A percentile compares a stretch with the other conserved stretches of the same genome.
Evolutionary conservation across 2,329 filamentous ascomycete genomes (phyloP).

Genomic region (Penicillium frequentans): DNA sequence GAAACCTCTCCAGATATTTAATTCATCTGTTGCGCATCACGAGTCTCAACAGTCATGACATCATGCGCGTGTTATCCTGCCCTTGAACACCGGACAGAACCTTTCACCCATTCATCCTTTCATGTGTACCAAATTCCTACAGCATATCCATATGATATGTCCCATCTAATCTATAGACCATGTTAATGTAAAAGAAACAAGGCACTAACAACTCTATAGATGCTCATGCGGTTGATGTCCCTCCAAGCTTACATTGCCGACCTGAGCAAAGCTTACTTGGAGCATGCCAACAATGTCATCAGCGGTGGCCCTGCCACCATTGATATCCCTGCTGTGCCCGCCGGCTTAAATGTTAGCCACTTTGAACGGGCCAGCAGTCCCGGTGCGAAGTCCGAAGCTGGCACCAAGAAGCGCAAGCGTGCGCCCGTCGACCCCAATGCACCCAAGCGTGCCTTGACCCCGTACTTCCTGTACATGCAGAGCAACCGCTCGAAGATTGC

Average conservation of each 20-base stretch:
- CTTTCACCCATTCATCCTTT: background rate
- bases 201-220: constrained; percentile 51
- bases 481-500: constrained; percentile 81
- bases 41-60: background rate
- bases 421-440: constrained; percentile 85
- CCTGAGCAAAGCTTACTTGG: constrained; percentile 79
- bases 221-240: constrained; percentile 73
- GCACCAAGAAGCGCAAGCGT: constrained; percentile 89
- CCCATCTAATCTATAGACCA: background rate
- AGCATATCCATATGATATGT: background rate
- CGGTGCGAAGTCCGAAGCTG: constrained; percentile 45
- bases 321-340: constrained; percentile 49
- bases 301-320: constrained; percentile 57
- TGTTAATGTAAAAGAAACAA: background rate
- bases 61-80: background rate
- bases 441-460: constrained; percentile 89
- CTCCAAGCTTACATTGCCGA: constrained; percentile 77
- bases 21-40: background rate
- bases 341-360: constrained; percentile 28
- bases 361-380: constrained; percentile 43
- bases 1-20: background rate
- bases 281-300: constrained; percentile 82
- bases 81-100: background rate
- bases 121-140: background rate
- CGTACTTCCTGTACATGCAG: constrained; percentile 94